Base-by-base conservation (phyloP, 2,329 filamentous ascomycete genomes). In the Xylariales sp. region DNA sequence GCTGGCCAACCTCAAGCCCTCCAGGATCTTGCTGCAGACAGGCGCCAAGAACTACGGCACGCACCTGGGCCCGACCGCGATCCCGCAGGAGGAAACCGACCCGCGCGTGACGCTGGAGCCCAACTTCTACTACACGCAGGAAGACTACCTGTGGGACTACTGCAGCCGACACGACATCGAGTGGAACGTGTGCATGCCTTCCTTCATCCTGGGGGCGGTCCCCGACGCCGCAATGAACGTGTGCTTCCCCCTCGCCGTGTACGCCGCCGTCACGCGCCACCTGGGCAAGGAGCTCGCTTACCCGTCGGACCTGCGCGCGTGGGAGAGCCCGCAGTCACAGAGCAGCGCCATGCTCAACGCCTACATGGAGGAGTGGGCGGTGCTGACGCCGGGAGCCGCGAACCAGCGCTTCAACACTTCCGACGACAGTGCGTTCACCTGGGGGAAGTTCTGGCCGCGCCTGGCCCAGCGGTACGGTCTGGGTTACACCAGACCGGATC, bases 71-170 rank as follows among this genome's bases (percentile, higher is more conserved):
- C 67, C 67, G 0, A 46, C 59, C 0, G 49, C 57, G 2, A 57
- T 59, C 3, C 72, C 70, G 0, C 61, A 62, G 29, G 60, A 67
- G 37, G 72, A 76, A 48, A 59, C 57, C 7, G 67, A 70, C 40
- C 62, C 65, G 4, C 59, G 69, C 10, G 54, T 67, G 4, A 48
- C 50, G 5, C 55, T 70, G 0, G 66, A 68, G 40, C 63, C 66
- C 2, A 76, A 76, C 52, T 76, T 77, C 54, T 77, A 76, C 60
- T 76, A 74, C 44, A 53, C 61, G 0, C 72, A 77, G 54, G 71
- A 76, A 55, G 70, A 76, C 42, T 53, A 57, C 4, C 59, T 77
- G 2, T 60, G 51, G 34, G 48, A 55, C 1, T 76, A 61, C 47
- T 70, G 68, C 50, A 45, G 55, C 17, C 47, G 53, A 2, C 50